Evolutionary conservation across 73 alveolate genomes (phyloP), one percentile per base, ranked within the genome.

Genomic region (Paramecium octaurelia): DNA sequence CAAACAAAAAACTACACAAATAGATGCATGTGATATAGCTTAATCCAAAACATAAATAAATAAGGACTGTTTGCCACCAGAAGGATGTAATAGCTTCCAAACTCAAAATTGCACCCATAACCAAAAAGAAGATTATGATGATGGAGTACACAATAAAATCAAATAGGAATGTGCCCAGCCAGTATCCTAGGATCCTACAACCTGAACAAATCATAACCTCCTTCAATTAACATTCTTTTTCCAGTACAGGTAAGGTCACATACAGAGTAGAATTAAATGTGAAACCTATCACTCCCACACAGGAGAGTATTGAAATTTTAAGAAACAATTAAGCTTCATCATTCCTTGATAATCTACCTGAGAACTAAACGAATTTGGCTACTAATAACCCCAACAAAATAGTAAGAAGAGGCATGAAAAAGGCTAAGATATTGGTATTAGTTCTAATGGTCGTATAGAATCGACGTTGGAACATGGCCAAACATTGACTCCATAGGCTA

Each of bases 401-500:
- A 44, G 91, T 46, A 1, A 80, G 20, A 20, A 80, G 21, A 18
- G 94, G 92, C 50, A 89, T 69, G 20, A 89, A 20, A 57, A 89
- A 71, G 8, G 94, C 86, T 8, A 89, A 58, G 42, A 77, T 70
- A 70, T 89, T 89, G 1, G 94, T 89, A 21, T 60, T 42, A 4
- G 86, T 89, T 70, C 94, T 89, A 21, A 89, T 89, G 6, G 91
- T 71, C 0, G 70, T 70, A 71, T 70, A 89, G 36, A 71, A 89
- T 89, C 92, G 46, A 42, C 94, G 59, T 40, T 44, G n/a, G 14
- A 71, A 38, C 92, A 89, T 89, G 14, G 94, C 90, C 18, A 40
- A 24, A 31, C 68, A 68, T 89, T 89, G 35, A 12, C 18, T 44
- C 11, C 34, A 5, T 6, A 89, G 46, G 9, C 85, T 71, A 64